These are phyloP conservation scores for Stylonectria norvegica DNA, from an alignment of 2,329 filamentous ascomycete genomes.

Conservation along the genomic window DNA sequence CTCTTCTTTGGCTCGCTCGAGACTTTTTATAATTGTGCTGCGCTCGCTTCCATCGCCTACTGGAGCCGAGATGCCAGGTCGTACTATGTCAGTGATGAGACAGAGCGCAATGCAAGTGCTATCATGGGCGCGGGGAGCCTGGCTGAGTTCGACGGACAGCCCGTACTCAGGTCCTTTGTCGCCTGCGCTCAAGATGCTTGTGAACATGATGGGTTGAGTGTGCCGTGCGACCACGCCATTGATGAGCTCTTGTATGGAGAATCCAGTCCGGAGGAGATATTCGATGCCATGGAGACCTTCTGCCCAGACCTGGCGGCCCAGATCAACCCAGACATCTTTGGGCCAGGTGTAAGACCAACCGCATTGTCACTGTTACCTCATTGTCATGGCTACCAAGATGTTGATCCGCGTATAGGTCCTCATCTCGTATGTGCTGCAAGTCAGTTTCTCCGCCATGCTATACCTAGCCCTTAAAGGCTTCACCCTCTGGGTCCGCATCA, in stretches of 20 bases:
- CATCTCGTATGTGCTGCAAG: slow-evolving; percentile 38
- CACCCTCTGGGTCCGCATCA: slow-evolving; percentile 33
- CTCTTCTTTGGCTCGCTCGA: slow-evolving; percentile 35
- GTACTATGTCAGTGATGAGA: slow-evolving; percentile 32
- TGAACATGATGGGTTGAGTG: slow-evolving; percentile 31
- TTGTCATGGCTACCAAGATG: neutral
- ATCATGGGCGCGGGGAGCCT: slow-evolving; percentile 34
- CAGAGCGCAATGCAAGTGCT: slow-evolving; percentile 35
- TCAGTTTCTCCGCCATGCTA: slow-evolving; percentile 33
- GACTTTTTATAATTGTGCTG: slow-evolving; percentile 39
- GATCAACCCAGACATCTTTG: slow-evolving; percentile 39
- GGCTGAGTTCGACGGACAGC: slow-evolving; percentile 28
- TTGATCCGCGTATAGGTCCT: slow-evolving; percentile 30
- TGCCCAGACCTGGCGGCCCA: slow-evolving; percentile 36
- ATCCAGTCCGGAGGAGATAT: slow-evolving; percentile 30
- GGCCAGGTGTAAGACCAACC: slow-evolving; percentile 33
- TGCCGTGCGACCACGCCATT: slow-evolving; percentile 30
- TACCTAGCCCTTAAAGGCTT: slow-evolving; percentile 36
- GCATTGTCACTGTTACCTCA: too few relatives aligned
- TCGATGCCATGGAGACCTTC: slow-evolving; percentile 34
- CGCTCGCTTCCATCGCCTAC: slow-evolving; percentile 33
- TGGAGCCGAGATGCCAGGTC: slow-evolving; percentile 29
- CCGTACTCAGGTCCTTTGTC: slow-evolving; percentile 33
- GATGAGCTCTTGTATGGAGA: slow-evolving; percentile 21
- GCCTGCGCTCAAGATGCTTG: slow-evolving; percentile 35